A percentile compares a stretch with the other conserved stretches of the same genome.
Evolutionary conservation across 1,139 yeast genomes (phyloP).

Genomic region (Nakaseomyces bracarensis): DNA sequence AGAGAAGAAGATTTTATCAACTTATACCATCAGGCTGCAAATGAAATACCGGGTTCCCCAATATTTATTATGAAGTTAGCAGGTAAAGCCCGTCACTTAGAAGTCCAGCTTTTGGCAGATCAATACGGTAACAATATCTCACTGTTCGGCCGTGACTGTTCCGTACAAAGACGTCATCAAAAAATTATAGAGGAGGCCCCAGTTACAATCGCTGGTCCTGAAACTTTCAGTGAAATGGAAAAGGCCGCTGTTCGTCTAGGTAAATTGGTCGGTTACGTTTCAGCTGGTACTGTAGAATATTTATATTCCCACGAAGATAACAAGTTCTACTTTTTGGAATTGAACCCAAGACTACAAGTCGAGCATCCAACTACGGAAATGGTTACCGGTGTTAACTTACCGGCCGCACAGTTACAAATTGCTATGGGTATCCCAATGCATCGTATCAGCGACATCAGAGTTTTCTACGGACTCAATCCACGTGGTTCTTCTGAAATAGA

Average conservation of each 20-base stretch:
- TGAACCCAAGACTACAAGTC: slow-evolving; percentile 96
- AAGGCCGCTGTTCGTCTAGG: slow-evolving; percentile 96
- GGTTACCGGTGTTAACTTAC: slow-evolving; percentile 97
- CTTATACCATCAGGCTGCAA: slow-evolving; percentile 79
- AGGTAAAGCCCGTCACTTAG: slow-evolving; percentile 91
- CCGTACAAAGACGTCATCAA: slow-evolving; percentile 96
- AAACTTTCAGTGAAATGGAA: slow-evolving; percentile 87
- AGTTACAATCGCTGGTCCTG: slow-evolving; percentile 81
- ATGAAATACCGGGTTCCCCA: slow-evolving; percentile 94
- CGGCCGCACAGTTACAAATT: slow-evolving; percentile 95
- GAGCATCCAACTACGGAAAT: slow-evolving; percentile 99
- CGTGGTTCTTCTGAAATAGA: slow-evolving; percentile 85
- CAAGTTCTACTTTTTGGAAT: slow-evolving; percentile 89
- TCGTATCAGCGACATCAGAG: slow-evolving; percentile 84
- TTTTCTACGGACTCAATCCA: slow-evolving; percentile 92
- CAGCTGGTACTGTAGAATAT: slow-evolving; percentile 98
- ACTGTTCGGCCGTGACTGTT: slow-evolving; percentile 91
- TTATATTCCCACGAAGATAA: slow-evolving; percentile 89
- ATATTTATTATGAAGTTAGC: slow-evolving; percentile 92
- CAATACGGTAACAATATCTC: slow-evolving; percentile 94
- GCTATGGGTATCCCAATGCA: slow-evolving; percentile 99
- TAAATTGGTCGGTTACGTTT: slow-evolving; percentile 90
- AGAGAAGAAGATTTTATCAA: slow-evolving; percentile 60
- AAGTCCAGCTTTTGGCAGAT: slow-evolving; percentile 89
- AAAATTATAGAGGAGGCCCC: slow-evolving; percentile 96